phyloP scores from a whole-genome alignment of 139 green algal genomes.

The Chlorella sp. region DNA sequence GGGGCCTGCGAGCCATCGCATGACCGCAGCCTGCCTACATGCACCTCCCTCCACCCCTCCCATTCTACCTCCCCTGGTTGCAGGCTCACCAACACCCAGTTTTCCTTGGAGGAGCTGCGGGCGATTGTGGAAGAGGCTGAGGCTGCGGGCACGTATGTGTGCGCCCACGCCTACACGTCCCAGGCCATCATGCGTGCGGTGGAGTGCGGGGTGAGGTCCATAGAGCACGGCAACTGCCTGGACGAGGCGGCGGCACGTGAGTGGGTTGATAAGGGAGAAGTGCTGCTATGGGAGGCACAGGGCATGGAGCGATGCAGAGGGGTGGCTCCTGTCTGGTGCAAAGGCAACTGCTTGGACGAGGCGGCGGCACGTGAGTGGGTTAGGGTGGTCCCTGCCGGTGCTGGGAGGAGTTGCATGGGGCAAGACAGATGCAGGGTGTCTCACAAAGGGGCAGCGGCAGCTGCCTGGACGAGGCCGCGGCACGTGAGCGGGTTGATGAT shows the following conservation, averaged over 20 bases:
- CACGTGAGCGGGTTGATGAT: background rate
- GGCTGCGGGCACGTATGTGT: constrained; percentile 60
- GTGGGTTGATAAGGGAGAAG: background rate
- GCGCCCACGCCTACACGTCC: constrained; percentile 75
- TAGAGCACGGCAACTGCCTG: constrained; percentile 80
- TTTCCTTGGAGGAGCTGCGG: constrained; percentile 63
- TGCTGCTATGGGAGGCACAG: too few species aligned
- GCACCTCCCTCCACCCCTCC: background rate
- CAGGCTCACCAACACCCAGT: constrained; percentile 70
- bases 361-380: too few species aligned
- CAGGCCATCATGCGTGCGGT: constrained; percentile 63
- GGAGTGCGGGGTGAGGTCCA: constrained; percentile 56
- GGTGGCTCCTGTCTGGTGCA: background rate
- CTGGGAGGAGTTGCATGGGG: too few species aligned
- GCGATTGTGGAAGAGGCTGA: constrained; percentile 76
- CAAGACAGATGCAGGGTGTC: too few species aligned
- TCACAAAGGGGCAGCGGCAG: too few species aligned
- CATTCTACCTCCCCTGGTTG: background rate
- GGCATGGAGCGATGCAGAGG: too few species aligned
- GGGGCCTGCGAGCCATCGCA: background rate
- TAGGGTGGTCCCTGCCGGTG: too few species aligned
- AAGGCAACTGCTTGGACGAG: too few species aligned
- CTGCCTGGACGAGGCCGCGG: constrained; percentile 48
- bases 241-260: constrained; percentile 32
- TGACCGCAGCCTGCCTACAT: background rate